Conservation (phyloP, 768 basidiomycete genomes). For the Candolleomyces efflorescens region DNA sequence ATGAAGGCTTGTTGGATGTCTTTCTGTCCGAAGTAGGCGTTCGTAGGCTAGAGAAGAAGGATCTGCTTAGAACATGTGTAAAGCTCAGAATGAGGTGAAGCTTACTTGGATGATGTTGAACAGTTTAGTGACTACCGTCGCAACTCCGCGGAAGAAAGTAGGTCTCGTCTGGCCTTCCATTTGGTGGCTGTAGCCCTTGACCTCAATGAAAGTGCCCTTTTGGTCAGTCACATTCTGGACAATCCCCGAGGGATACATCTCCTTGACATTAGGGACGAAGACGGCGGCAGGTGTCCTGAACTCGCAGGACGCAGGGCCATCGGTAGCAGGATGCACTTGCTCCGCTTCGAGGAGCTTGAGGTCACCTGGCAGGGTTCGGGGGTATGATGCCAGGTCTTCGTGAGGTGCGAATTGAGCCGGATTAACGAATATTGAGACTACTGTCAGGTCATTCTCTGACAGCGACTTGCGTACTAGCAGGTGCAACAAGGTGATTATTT, state of each 20-base stretch:
- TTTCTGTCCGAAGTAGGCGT: conserved; percentile 96
- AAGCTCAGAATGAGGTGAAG: conserved; percentile 2
- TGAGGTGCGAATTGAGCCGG: conserved; percentile 96
- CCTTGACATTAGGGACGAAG: conserved; percentile 72
- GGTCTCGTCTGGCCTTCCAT: conserved; percentile 91
- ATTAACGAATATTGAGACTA: conserved; percentile 96
- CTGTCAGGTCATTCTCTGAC: conserved; percentile 74
- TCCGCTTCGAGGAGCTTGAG: conserved; percentile 47
- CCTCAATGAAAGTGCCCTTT: conserved; percentile 86
- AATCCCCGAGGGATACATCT: conserved; percentile 95
- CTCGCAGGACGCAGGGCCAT: neutral
- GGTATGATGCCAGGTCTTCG: conserved; percentile 90
- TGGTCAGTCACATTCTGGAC: conserved; percentile 69
- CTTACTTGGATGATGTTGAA: conserved; percentile 88
- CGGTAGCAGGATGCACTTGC: neutral
- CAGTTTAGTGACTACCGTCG: conserved; percentile 91
- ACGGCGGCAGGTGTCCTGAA: conserved; percentile 56
- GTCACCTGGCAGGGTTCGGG: conserved; percentile 78
- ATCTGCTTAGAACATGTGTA: too few species aligned
- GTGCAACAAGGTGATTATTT: neutral
- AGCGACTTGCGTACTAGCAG: conserved; percentile 71
- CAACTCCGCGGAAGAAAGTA: conserved; percentile 92
- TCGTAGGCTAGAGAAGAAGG: conserved; percentile 69
- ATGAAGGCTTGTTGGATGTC: conserved; percentile 96
- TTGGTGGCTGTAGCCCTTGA: conserved; percentile 85